A percentile compares a stretch with the other conserved stretches of the same genome.
Evolutionary conservation across 73 alveolate species (phyloP).

Genomic region (Paramecium octaurelia): DNA sequence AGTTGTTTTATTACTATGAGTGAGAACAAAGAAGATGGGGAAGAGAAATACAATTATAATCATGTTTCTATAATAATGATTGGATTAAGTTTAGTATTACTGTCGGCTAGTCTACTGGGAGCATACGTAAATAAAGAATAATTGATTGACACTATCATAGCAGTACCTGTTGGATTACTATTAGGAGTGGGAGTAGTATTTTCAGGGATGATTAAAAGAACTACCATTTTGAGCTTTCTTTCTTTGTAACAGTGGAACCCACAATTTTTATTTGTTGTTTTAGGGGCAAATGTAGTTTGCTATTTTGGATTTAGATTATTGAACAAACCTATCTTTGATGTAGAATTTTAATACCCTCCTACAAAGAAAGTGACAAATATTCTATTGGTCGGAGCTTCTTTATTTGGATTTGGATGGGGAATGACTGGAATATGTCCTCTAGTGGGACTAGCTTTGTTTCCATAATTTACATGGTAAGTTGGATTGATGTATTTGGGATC

Average conservation of each 20-base stretch:
- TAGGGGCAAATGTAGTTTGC: conserved; percentile 82
- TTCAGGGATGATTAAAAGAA: conserved; percentile 91
- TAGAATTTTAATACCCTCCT: conserved; percentile 72
- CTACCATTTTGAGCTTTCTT: conserved; percentile 81
- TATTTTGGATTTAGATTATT: conserved; percentile 74
- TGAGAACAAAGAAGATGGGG: not conserved
- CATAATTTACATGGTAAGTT: conserved; percentile 40
- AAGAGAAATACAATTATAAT: not conserved
- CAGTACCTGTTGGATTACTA: conserved; percentile 39
- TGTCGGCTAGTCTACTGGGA: not conserved
- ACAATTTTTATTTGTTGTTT: conserved; percentile 85
- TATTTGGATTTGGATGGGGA: conserved; percentile 99
- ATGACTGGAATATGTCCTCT: conserved; percentile 96
- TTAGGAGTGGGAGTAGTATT: conserved; percentile 86
- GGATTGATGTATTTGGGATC: conserved; percentile 43
- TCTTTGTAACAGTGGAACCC: conserved; percentile 90
- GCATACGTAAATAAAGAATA: not conserved
- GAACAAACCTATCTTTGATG: conserved; percentile 64
- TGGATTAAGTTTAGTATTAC: conserved; percentile 12
- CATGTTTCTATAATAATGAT: not conserved
- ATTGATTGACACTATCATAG: not conserved
- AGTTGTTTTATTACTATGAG: not conserved
- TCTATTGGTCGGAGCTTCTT: conserved; percentile 85
- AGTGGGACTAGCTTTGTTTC: conserved; percentile 79
- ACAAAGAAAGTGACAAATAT: conserved; percentile 72